Evolutionary conservation across 1,284 basidiomycete species (phyloP).

Genomic region (Volvariella volvacea): DNA sequence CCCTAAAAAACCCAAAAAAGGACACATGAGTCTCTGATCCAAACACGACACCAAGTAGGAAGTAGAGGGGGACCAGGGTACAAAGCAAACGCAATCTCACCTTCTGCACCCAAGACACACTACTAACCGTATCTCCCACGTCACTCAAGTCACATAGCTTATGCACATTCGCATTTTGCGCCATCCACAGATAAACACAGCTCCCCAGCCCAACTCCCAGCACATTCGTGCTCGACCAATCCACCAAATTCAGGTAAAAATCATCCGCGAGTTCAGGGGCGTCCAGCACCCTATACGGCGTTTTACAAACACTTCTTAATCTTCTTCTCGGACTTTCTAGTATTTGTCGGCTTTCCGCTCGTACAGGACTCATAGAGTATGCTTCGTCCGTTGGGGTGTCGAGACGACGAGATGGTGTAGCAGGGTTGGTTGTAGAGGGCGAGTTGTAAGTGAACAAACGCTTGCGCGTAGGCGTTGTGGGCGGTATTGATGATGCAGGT

Average conservation of each 20-base stretch:
- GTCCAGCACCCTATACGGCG: constrained; percentile 95
- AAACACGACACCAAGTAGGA: background rate
- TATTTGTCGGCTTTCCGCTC: constrained; percentile 76
- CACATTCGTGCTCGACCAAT: constrained; percentile 94
- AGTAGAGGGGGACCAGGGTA: constrained; percentile 1
- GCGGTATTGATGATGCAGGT: constrained; percentile 1
- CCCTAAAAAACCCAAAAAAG: constrained; percentile 41
- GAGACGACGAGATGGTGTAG: constrained; percentile 60
- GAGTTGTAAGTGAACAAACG: constrained; percentile 68
- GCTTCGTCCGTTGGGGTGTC: constrained; percentile 76
- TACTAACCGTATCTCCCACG: constrained; percentile 68
- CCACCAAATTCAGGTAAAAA: constrained; percentile 97
- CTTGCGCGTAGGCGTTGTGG: constrained; percentile 51
- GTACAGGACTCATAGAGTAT: constrained; percentile 89
- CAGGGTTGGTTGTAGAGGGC: constrained; percentile 50
- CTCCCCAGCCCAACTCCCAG: constrained; percentile 89
- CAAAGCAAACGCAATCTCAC: constrained; percentile 29
- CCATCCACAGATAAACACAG: constrained; percentile 97
- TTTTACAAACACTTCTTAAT: constrained; percentile 84
- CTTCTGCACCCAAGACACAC: constrained; percentile 89
- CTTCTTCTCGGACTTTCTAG: constrained; percentile 81
- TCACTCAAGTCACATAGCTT: constrained; percentile 82
- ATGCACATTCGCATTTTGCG: constrained; percentile 86
- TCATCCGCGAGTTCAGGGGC: constrained; percentile 97
- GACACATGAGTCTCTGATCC: background rate